phyloP scores from a whole-genome alignment of 1,139 yeast species.

The Lodderomyces pseudojiufengensis region DNA sequence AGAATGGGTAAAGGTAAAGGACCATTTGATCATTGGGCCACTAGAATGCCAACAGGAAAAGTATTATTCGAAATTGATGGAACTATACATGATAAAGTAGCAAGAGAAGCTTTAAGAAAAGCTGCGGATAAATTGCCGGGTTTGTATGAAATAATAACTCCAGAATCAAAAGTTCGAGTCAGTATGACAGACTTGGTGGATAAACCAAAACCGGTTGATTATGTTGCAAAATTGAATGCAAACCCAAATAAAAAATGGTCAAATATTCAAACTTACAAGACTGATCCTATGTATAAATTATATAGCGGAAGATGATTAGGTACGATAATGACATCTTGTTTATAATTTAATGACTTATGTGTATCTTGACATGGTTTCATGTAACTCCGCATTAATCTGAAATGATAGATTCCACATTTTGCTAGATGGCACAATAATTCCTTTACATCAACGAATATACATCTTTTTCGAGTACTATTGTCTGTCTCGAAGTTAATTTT shows the following conservation, averaged over 20 bases:
- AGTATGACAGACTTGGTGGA: constrained; percentile 54
- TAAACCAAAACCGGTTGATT: constrained; percentile 48
- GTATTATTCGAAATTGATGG: constrained; percentile 81
- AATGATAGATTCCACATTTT: no score
- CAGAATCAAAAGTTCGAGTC: constrained; percentile 63
- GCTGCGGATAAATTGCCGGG: constrained; percentile 95
- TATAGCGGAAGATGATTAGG: constrained; percentile 50
- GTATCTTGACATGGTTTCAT: no score
- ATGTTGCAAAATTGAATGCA: constrained; percentile 49
- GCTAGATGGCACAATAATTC: no score
- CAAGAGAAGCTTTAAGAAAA: constrained; percentile 86
- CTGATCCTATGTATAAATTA: constrained; percentile 45
- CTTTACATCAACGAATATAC: no score
- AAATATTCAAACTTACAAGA: constrained; percentile 45
- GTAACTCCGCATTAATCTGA: no score
- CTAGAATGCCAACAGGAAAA: constrained; percentile 93
- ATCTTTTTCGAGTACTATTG: no score
- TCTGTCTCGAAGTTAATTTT: no score
- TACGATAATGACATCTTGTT: no score
- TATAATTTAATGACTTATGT: no score
- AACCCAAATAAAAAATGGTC: constrained; percentile 66
- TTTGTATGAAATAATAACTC: constrained; percentile 76
- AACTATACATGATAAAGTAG: constrained; percentile 83
- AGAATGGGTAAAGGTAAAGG: constrained; percentile 99
- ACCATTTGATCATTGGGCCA: constrained; percentile 96